These are phyloP conservation scores for Naegleria fowleri DNA, from an alignment of 208 protist genomes.

Conservation along the genomic window DNA sequence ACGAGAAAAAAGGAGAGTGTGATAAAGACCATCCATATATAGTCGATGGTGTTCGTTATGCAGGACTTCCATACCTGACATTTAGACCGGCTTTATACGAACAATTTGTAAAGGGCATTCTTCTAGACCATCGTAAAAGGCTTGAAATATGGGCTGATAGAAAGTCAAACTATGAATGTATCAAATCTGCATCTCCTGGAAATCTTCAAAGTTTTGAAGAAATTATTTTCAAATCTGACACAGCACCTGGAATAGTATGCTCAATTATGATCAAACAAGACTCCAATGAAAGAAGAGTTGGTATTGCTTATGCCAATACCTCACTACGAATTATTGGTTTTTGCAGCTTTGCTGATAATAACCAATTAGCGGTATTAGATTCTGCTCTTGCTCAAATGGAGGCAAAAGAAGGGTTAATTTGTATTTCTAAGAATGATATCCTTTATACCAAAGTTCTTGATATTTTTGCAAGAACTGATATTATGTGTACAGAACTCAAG, in stretches of 20 bases:
- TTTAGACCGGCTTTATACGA: background rate
- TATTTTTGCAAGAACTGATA: background rate
- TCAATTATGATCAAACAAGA: background rate
- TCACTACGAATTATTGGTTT: background rate
- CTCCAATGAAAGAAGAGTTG: background rate
- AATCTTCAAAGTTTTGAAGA: conserved; percentile 6
- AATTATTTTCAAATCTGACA: background rate
- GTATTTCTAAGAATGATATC: background rate
- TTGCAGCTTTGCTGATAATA: background rate
- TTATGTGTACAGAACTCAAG: background rate
- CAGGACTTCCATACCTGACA: background rate
- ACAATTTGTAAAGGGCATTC: background rate
- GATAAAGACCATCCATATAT: background rate
- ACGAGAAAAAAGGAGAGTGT: background rate
- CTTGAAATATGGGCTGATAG: background rate
- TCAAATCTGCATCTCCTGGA: background rate
- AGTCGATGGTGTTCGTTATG: background rate
- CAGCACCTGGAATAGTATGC: background rate
- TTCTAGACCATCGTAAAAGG: background rate
- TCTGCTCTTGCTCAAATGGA: background rate
- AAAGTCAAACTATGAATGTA: background rate
- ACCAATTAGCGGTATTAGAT: background rate
- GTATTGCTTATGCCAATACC: background rate
- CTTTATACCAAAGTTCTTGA: background rate
- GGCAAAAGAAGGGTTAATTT: background rate